Percentiles rank a stretch among this genome's conserved stretches.
phyloP scores from a whole-genome alignment of 1,284 basidiomycete genomes.

The Tilletia horrida region DNA sequence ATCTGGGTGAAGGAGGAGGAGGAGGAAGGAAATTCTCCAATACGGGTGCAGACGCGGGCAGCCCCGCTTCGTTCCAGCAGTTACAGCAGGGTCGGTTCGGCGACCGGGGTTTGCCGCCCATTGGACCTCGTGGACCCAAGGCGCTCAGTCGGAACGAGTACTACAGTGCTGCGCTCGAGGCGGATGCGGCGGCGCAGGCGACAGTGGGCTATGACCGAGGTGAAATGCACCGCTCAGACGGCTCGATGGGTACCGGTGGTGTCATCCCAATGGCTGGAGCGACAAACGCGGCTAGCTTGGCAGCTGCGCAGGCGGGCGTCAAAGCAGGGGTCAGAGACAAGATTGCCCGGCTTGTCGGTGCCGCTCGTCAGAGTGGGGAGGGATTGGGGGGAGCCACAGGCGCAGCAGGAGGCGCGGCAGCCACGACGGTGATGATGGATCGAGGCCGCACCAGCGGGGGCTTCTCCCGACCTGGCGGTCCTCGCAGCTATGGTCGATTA shows the following conservation, averaged over 20 bases:
- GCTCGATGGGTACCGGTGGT: conserved; percentile 2
- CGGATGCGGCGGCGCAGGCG: neutral
- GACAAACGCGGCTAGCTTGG: neutral
- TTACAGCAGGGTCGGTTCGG: neutral
- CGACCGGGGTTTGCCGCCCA: neutral
- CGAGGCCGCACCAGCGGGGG: conserved; percentile 25
- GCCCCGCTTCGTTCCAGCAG: too few relatives aligned
- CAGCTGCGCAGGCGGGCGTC: neutral
- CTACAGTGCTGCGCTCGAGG: neutral
- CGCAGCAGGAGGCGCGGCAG: neutral
- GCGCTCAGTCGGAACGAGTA: conserved; percentile 2
- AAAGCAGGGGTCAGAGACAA: neutral
- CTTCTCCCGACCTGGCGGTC: neutral
- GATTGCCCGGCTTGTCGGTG: conserved; percentile 9
- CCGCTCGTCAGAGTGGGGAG: neutral
- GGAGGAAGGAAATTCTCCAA: too few relatives aligned
- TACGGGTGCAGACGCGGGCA: too few relatives aligned
- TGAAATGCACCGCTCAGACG: neutral
- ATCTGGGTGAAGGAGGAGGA: too few relatives aligned
- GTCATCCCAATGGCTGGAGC: conserved; percentile 8
- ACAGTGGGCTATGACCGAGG: too few relatives aligned
- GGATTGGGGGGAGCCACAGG: neutral
- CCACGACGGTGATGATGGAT: conserved; percentile 27
- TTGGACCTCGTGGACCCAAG: conserved; percentile 5
- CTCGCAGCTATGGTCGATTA: conserved; percentile 29